These are phyloP conservation scores for Xylariaceae sp. DNA, from an alignment of 2,329 filamentous ascomycete genomes.

Conservation along the genomic window DNA sequence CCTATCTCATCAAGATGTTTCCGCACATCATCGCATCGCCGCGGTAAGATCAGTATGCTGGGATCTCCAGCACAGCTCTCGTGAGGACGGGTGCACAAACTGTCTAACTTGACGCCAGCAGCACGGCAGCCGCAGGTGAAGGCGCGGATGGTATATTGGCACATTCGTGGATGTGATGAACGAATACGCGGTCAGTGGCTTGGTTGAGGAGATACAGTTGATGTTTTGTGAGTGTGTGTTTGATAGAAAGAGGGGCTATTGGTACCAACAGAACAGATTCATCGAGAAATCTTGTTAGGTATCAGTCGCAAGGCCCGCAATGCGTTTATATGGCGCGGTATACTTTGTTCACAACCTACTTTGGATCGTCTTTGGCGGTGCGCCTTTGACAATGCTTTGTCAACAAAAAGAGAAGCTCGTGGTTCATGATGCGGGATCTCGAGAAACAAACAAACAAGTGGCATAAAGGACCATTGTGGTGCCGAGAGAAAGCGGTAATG, in stretches of 20 bases:
- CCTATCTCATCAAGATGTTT: conserved; percentile 5
- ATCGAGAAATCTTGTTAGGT: too few relatives aligned
- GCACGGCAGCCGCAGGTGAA: conserved; percentile 17
- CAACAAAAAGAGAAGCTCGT: too few relatives aligned
- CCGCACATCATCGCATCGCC: conserved; percentile 14
- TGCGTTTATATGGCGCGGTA: neutral
- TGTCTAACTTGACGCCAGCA: conserved; percentile 6
- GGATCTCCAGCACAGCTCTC: conserved; percentile 10
- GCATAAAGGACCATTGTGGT: too few relatives aligned
- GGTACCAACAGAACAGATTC: too few relatives aligned
- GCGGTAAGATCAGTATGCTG: conserved; percentile 16
- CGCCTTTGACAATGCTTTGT: too few relatives aligned
- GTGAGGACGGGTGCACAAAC: conserved; percentile 10
- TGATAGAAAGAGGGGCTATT: conserved; percentile 29
- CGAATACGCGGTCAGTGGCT: too few relatives aligned
- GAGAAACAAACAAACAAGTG: too few relatives aligned
- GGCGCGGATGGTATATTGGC: conserved; percentile 13
- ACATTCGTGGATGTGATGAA: conserved; percentile 10
- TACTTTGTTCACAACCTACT: neutral
- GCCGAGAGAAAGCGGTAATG: too few relatives aligned
- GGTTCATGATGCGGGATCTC: too few relatives aligned
- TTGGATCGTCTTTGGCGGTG: too few relatives aligned
- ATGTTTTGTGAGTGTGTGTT: too few relatives aligned
- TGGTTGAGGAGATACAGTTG: too few relatives aligned
- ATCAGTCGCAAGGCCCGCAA: neutral